Base-by-base conservation (phyloP, 257 asterid species). In the Solanum habrochaites region DNA sequence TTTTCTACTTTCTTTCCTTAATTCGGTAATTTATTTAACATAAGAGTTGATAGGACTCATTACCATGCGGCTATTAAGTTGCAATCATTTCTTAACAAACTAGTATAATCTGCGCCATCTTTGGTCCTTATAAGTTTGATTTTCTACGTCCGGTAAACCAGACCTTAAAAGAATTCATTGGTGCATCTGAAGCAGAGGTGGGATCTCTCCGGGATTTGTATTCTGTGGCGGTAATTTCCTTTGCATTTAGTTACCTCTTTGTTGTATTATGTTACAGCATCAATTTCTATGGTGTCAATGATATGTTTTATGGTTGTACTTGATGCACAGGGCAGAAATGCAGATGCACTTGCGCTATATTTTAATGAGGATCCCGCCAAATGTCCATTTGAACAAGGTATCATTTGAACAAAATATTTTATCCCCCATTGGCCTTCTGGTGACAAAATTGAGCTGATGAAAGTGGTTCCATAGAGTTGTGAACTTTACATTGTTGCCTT, bases 341-440 rank as follows among this genome's bases (percentile, higher is more conserved):
- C 99, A 85, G 99, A 96, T 88, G 98, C 97, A 32, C 89, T 95
- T 86, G 95, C 94, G 85, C 92, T 93, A 67, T 96, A 96, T 89
- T 96, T 96, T 70, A 98, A 98, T 23, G 99, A 96, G 93, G 98
- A 95, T 87, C 98, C 98, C 67, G 94, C 92, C 56, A 91, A 92
- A 43, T 94, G 93, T 89, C 98, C 98, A 80, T 96, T 96, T 86
- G 99, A 95, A 91, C 98, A 96, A 95, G 99, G 99, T 96, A 90
- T 45, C 42, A 7, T 71, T 43, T 70, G 69, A 45, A 47, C 27
- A 85, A 71, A 29, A 23, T 31, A n/a, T 49, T 60, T 45, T 25
- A 47, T 71, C 40, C 62, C 83, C 14, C 66, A 43, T 85, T 85
- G 43, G 31, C 40, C 64, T 60, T 71, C 62, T 49, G 52, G 27